These are phyloP conservation scores for Periconia macrospinosa DNA, from an alignment of 2,329 filamentous ascomycete species.

Conservation along the genomic window DNA sequence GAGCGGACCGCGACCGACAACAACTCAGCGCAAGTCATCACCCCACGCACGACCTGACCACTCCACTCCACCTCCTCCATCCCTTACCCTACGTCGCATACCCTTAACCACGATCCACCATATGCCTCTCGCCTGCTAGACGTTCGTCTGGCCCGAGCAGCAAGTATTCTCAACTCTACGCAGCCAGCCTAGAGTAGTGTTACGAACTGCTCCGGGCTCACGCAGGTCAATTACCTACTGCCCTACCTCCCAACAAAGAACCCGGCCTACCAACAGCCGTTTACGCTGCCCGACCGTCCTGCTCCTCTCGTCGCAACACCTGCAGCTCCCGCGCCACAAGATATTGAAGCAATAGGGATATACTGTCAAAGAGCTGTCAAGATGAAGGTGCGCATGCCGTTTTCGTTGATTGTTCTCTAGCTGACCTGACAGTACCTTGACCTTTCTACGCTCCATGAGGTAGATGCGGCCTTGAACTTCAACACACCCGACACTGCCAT, in stretches of 20 bases:
- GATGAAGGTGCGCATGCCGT: slow-evolving; percentile 41
- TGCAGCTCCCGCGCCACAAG: neutral
- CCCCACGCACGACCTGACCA: slow-evolving; percentile 16
- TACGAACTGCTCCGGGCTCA: slow-evolving; percentile 40
- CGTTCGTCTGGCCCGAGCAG: slow-evolving; percentile 42
- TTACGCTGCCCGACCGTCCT: neutral
- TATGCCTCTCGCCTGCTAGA: slow-evolving; percentile 43
- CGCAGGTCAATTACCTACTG: slow-evolving; percentile 25
- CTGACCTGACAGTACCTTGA: slow-evolving; percentile 75
- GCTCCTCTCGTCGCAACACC: neutral
- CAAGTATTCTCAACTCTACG: slow-evolving; percentile 41
- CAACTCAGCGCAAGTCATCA: slow-evolving; percentile 19
- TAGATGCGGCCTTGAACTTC: slow-evolving; percentile 93
- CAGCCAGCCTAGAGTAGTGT: slow-evolving; percentile 47
- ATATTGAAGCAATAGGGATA: neutral
- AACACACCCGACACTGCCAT: slow-evolving; percentile 91
- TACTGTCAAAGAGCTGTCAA: slow-evolving; percentile 14
- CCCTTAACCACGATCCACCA: slow-evolving; percentile 12
- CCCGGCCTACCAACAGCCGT: slow-evolving; percentile 1
- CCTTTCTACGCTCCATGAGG: slow-evolving; percentile 84
- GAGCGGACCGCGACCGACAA: slow-evolving; percentile 18
- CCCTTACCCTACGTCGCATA: slow-evolving; percentile 5
- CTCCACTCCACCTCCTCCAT: neutral
- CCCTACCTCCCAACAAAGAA: slow-evolving; percentile 35
- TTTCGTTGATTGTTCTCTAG: slow-evolving; percentile 26